Base-by-base conservation (phyloP, 768 basidiomycete genomes). In the Candolleomyces eurysporus region DNA sequence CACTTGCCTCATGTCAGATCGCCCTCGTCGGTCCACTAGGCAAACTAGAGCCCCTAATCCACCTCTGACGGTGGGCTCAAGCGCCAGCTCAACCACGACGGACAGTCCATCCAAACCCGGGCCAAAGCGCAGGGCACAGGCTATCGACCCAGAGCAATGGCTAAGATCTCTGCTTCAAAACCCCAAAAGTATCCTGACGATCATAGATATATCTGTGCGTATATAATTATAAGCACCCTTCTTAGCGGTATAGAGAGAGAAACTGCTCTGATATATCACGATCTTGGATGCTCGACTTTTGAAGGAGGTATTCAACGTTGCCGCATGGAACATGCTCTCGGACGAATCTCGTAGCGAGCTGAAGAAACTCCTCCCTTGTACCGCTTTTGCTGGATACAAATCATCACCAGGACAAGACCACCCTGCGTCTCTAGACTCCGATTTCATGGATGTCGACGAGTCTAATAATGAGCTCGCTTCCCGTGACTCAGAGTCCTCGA, bases 151-250 rank as follows among this genome's bases (percentile, higher is more conserved):
- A 5, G 72, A 76, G 43, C 71, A 77, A 56, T 39, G 50, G 52
- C 69, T 81, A 26, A 73, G 75, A 17, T 68, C 63, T 40, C 68
- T 85, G 50, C 68, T 85, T 9, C 73, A 80, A 60, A 79, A 75
- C 68, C 69, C 79, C 1, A 82, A 80, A 68, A 85, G 84, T 69
- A 68, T 75, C 17, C 71, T 85, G 9, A 80, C 81, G 10, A 76
- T 70, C 30, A 71, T 82, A 64, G 78, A 85, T 59, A 78, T 85
- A 61, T 75, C 79, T 64, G 85, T 87, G 73, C 71, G 80, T 77
- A 48, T 48, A 36, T 36, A 36, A 36, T 36, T 36, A 36, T 11
- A 36, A 36, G 36, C 11, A 11, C 36, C 36, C 36, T 36, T n/a
- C 8, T 19, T 32, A 16, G 31, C 32, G 53, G 32, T 46, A 46